These are phyloP conservation scores for Thalassiosira hispida DNA, from an alignment of 352 stramenopile genomes.

Conservation along the genomic window DNA sequence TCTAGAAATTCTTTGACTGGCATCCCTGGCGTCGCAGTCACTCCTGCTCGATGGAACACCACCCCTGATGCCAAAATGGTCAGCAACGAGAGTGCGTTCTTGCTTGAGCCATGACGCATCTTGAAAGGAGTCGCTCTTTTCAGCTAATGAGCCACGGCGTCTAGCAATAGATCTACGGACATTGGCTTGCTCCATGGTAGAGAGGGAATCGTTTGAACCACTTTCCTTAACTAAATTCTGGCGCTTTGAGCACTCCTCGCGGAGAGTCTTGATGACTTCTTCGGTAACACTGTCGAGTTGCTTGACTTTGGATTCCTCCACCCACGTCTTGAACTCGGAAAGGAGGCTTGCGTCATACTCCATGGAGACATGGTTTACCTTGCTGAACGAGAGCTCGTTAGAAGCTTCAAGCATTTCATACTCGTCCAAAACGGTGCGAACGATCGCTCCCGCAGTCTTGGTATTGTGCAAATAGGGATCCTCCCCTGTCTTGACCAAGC, in stretches of 20 bases:
- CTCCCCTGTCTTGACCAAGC: constrained; percentile 3
- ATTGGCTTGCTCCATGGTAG: neutral
- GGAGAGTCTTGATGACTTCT: constrained; percentile 15
- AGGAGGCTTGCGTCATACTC: constrained; percentile 20
- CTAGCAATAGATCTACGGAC: neutral
- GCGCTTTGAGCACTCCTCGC: neutral
- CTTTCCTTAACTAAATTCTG: neutral
- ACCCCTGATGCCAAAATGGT: constrained; percentile 3
- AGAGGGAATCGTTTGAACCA: neutral
- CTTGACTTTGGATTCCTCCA: constrained; percentile 20
- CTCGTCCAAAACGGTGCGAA: constrained; percentile 16
- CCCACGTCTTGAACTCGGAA: constrained; percentile 21
- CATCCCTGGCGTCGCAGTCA: neutral
- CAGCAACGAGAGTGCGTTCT: constrained; percentile 7
- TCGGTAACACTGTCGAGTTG: constrained; percentile 17
- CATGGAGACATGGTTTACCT: neutral
- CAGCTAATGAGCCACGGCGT: neutral
- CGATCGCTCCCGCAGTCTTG: constrained; percentile 2
- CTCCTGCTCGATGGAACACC: neutral
- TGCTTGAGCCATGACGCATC: neutral
- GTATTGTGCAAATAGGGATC: constrained; percentile 18
- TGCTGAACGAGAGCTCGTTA: neutral
- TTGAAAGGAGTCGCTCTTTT: neutral
- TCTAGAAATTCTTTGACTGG: neutral
- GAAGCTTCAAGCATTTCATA: constrained; percentile 28